Evolutionary conservation across 345 rosid species (phyloP), one percentile per base, ranked within the genome.

Genomic region (Rhodomyrtus tomentosa): DNA sequence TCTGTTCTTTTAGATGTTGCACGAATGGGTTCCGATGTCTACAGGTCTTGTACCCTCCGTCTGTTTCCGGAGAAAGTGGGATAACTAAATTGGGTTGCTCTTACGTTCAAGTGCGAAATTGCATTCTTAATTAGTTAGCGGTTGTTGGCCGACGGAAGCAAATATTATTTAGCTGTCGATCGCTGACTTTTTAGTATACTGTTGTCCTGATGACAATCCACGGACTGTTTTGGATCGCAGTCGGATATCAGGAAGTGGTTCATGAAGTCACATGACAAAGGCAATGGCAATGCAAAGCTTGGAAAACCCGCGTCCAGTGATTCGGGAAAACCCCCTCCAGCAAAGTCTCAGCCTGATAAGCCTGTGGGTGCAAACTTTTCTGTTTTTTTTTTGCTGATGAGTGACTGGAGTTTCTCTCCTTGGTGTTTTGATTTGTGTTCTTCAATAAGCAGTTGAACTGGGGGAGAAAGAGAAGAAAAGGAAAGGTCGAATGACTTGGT

Each of bases 181-280:
- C 36, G 45, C 45, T 68, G 76, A 68, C 45, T 8, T 68, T 68
- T 6, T 68, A 21, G 13, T 36, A 21, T 68, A 20, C 20, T 36
- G 9, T 68, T 68, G 45, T 36, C 24, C 45, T 68, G 45, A 68
- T 68, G 76, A 42, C 40, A 62, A 68, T 68, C 25, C 38, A 18
- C 76, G 76, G 13, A 18, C 76, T 79, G 50, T 80, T 84, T 84
- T 84, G 85, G 62, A 83, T 89, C 87, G 85, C 93, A 96, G 99
- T 94, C 96, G 27, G 99, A 95, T 91, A 97, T 97, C 87, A 91
- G 99, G 89, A 97, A 95, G 87, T 97, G 99, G 99, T 92, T 97
- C 54, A 89, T 95, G 96, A 97, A 95, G 93, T 88, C 99, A 2
- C 99, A 97, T 85, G 93, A 91, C n/a, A 95, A 93, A 86, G 93